phyloP scores from a whole-genome alignment of 1,284 basidiomycete genomes.

The Moesziomyces parantarcticus region DNA sequence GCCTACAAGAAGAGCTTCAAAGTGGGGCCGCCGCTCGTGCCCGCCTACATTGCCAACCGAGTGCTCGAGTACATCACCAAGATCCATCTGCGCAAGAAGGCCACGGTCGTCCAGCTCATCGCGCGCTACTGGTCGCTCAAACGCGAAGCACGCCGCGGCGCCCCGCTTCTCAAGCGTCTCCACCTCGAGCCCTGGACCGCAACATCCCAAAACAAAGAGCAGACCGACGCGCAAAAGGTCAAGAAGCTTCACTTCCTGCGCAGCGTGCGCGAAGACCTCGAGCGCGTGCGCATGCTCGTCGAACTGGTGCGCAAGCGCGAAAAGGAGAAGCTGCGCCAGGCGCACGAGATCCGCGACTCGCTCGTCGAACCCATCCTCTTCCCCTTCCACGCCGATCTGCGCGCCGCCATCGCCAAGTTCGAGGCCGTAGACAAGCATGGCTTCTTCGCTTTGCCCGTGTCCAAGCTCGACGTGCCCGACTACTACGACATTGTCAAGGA shows the following conservation, averaged over 20 bases:
- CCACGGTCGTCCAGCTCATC: constrained; percentile 80
- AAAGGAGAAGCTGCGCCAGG: constrained; percentile 80
- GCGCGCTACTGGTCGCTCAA: constrained; percentile 98
- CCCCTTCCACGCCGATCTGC: constrained; percentile 36
- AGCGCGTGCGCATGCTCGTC: constrained; percentile 78
- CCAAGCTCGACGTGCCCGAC: constrained; percentile 82
- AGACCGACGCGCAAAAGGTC: constrained; percentile 73
- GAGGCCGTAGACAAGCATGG: constrained; percentile 47
- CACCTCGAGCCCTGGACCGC: constrained; percentile 99
- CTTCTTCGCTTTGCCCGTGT: constrained; percentile 68
- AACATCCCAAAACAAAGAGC: constrained; percentile 76
- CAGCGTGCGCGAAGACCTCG: constrained; percentile 81
- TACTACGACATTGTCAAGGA: constrained; percentile 87
- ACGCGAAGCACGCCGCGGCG: constrained; percentile 88
- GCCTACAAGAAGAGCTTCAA: constrained; percentile 73
- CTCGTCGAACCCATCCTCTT: constrained; percentile 69
- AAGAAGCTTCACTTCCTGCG: constrained; percentile 77
- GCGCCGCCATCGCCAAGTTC: constrained; percentile 26
- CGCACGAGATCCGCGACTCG: constrained; percentile 78
- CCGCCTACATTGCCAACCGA: constrained; percentile 73
- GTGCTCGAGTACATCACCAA: constrained; percentile 82
- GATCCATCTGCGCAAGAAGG: constrained; percentile 80
- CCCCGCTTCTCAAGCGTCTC: constrained; percentile 89
- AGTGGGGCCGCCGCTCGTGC: constrained; percentile 72
- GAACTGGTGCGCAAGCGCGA: constrained; percentile 84